Evolutionary conservation across 106 monocot species (phyloP).

Genomic region (Vanilla planifolia): DNA sequence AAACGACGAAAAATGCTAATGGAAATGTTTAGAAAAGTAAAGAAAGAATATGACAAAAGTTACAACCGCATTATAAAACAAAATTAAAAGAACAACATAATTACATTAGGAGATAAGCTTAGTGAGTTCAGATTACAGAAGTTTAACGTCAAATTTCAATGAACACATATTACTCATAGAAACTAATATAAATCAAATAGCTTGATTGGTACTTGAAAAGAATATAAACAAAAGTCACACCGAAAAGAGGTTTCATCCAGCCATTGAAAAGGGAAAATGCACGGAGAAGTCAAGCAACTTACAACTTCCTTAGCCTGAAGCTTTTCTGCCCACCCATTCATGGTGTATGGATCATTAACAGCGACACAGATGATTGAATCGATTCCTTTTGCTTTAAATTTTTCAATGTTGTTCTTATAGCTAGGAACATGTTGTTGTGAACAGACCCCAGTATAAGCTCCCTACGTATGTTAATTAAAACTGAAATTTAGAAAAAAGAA

Average conservation of each 20-base stretch:
- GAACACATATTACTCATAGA: too few relatives aligned
- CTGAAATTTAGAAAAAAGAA: too few relatives aligned
- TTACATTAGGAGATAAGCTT: too few relatives aligned
- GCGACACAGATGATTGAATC: slow-evolving; percentile 92
- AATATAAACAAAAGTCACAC: neutral
- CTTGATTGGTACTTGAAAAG: neutral
- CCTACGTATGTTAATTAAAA: too few relatives aligned
- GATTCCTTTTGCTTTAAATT: slow-evolving; percentile 90
- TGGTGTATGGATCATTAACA: slow-evolving; percentile 93
- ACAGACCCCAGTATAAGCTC: slow-evolving; percentile 91
- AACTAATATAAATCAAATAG: too few relatives aligned
- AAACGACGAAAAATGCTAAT: too few relatives aligned
- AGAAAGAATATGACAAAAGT: neutral
- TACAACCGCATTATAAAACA: neutral
- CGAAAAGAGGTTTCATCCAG: slow-evolving; percentile 35
- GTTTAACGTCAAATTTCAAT: too few relatives aligned
- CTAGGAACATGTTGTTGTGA: slow-evolving; percentile 85
- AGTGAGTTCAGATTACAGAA: too few relatives aligned
- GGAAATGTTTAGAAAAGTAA: too few relatives aligned
- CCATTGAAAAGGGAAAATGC: slow-evolving; percentile 56
- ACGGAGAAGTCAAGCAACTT: slow-evolving; percentile 12
- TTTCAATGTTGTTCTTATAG: slow-evolving; percentile 86
- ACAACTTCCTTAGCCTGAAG: slow-evolving; percentile 81
- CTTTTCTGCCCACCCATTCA: slow-evolving; percentile 97
- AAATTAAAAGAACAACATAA: neutral